These are phyloP conservation scores for Tylopilus sp. DNA, from an alignment of 1,284 basidiomycete genomes.

Conservation along the genomic window DNA sequence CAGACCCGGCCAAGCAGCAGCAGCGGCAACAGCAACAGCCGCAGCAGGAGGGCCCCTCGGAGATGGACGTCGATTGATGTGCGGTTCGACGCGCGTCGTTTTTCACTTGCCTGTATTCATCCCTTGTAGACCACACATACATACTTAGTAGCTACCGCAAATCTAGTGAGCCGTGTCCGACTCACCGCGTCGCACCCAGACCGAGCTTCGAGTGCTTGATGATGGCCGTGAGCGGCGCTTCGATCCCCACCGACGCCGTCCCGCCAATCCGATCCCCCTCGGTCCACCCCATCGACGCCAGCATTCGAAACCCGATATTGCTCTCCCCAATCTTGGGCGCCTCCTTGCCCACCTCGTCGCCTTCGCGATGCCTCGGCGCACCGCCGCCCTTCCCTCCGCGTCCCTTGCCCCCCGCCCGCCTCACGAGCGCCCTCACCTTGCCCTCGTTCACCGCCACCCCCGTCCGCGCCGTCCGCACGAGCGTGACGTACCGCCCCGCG, in stretches of 20 bases:
- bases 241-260: conserved; percentile 51
- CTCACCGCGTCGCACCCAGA: conserved; percentile 50
- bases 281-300: conserved; percentile 76
- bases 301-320: conserved; percentile 76
- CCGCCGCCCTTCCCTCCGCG: conserved; percentile 6
- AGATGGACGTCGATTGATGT: conserved; percentile 89
- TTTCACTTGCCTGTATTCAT: neutral
- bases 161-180: conserved; percentile 5
- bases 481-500: conserved; percentile 59
- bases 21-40: conserved; percentile 28
- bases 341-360: conserved; percentile 74
- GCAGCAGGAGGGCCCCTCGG: conserved; percentile 52
- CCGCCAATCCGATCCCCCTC: conserved; percentile 68
- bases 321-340: conserved; percentile 71
- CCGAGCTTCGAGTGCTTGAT: conserved; percentile 76
- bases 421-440: conserved; percentile 58
- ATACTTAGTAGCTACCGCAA: conserved; percentile 19
- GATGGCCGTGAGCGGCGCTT: conserved; percentile 67
- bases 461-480: conserved; percentile 64
- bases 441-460: conserved; percentile 52
- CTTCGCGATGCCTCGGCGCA: conserved; percentile 58
- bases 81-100: too few relatives aligned
- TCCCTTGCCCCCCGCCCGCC: conserved; percentile 34
- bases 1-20: conserved; percentile 44
- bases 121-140: conserved; percentile 14